Base-by-base conservation (phyloP, 2,329 filamentous ascomycete species). In the Sclerotiophoma versabilis region DNA sequence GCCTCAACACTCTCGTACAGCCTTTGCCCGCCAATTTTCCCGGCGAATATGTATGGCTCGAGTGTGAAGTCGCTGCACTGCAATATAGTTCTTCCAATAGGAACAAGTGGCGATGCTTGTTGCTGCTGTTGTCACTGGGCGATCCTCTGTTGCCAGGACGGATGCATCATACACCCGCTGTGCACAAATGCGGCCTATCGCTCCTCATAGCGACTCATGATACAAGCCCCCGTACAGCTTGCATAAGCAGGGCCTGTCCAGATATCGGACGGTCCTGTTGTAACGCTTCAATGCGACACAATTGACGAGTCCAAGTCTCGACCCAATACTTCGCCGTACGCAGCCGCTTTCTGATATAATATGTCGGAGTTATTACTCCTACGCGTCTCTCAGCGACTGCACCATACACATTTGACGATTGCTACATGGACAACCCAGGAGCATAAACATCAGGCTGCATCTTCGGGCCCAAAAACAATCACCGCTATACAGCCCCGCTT, bases 271-370 rank as follows among this genome's bases (percentile, higher is more conserved):
- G 27, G n/a, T 10, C 15, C 15, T 49, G 37, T 46, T 64, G 60
- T 49, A 61, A 64, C 62, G 37, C 52, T 44, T 39, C 49, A 49
- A 54, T 63, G 49, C 52, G 54, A 63, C 60, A 20, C 49, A 39
- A 43, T 49, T 34, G 11, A 32, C 19, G 14, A 41, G 36, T 12
- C 15, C 11, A 20, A 23, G 39, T 44, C 45, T 54, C 39, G 45
- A 23, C 39, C 34, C 33, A 34, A 26, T 25, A 20, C 41, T 34
- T 29, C 4, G 22, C 27, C 23, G 22, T 29, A 23, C 26, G 34
- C 41, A 44, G 33, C 42, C 39, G 33, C 20, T 19, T 3, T 36
- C 39, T 51, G 45, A 54, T 54, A 54, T 45, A 45, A 22, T 41
- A 29, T 37, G 7, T 23, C 34, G 38, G 39, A 23, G 27, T 26